phyloP scores from a whole-genome alignment of 345 rosid genomes.

The Noccaea bulbosa region DNA sequence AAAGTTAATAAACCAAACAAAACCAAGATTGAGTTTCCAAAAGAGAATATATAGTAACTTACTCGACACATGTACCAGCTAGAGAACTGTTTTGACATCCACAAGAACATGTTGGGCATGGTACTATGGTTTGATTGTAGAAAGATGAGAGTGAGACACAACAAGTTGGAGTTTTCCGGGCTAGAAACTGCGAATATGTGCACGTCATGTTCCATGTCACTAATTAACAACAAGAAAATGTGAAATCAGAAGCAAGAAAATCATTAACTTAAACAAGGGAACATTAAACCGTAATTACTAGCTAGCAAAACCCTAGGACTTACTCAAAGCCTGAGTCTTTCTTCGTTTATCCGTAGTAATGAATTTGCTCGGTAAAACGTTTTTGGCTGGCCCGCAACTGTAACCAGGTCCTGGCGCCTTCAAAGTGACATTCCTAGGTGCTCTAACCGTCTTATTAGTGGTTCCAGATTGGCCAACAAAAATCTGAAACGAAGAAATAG shows the following conservation, averaged over 20 bases:
- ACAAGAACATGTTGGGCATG: slow-evolving; percentile 85
- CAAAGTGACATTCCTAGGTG: slow-evolving; percentile 78
- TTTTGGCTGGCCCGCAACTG: slow-evolving; percentile 69
- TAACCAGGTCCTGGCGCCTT: slow-evolving; percentile 90
- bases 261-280: not conserved
- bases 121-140: slow-evolving; percentile 70
- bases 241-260: slow-evolving; percentile 16
- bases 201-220: slow-evolving; percentile 98
- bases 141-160: slow-evolving; percentile 94
- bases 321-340: slow-evolving; percentile 82
- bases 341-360: slow-evolving; percentile 64
- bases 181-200: slow-evolving; percentile 83
- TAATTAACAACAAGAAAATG: slow-evolving; percentile 38
- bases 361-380: slow-evolving; percentile 60
- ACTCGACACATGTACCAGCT: slow-evolving; percentile 73
- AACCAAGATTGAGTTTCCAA: slow-evolving; percentile 19
- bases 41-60: slow-evolving; percentile 44
- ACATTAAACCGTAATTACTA: not conserved
- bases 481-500: slow-evolving; percentile 75
- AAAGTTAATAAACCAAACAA: not conserved
- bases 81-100: slow-evolving; percentile 64
- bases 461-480: slow-evolving; percentile 84
- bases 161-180: slow-evolving; percentile 75
- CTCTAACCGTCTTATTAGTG: slow-evolving; percentile 64
- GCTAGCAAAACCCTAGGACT: slow-evolving; percentile 41